Base-by-base conservation (phyloP, 805 yeast species). In the Starmerella geochares region DNA sequence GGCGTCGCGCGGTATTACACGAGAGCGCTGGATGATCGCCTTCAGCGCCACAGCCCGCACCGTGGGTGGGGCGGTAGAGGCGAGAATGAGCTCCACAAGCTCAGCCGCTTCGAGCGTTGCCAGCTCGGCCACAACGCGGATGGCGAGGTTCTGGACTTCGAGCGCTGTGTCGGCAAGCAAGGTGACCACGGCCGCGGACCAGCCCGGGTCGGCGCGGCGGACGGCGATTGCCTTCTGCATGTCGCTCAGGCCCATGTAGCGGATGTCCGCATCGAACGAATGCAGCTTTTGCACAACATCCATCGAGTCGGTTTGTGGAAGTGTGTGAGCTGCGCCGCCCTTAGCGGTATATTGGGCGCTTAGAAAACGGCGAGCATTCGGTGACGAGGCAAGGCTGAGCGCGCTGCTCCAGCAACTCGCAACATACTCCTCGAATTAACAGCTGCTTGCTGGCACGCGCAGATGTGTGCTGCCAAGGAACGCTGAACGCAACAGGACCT, bases 171-270 rank as follows among this genome's bases (percentile, higher is more conserved):
- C 94, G 13, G 72, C 70, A 21, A 84, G 65, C 38, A 73, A 68
- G 29, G 64, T 65, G 47, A 71, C 66, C 37, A 77, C 60, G 16
- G 70, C 63, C 42, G 70, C 62, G 59, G 59, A 29, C 44, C 44
- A 40, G 14, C 77, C 78, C 42, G 73, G 71, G 59, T 84, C 94
- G 13, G 72, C 69, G 25, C 84, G 65, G 37, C 73, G 68, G 32
- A 64, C 64, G 47, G 71, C 66, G 38, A 77, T 59, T n/a, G 71
- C 63, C 43, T 70, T 62, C 59, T 58, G 32, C 33, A 29, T 54
- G 60, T 86, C 95, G 57, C 76, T 82, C 49, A 86, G 68, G 2
- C 88, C 94, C 95, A 86, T 86, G 67, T 79, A 86, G 62, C 95
- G 70, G 56, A 83, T 68, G 61, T 86, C 95, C 3, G 92, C 83